phyloP scores from a whole-genome alignment of 2,329 filamentous ascomycete genomes.

The Aspergillus sojae region DNA sequence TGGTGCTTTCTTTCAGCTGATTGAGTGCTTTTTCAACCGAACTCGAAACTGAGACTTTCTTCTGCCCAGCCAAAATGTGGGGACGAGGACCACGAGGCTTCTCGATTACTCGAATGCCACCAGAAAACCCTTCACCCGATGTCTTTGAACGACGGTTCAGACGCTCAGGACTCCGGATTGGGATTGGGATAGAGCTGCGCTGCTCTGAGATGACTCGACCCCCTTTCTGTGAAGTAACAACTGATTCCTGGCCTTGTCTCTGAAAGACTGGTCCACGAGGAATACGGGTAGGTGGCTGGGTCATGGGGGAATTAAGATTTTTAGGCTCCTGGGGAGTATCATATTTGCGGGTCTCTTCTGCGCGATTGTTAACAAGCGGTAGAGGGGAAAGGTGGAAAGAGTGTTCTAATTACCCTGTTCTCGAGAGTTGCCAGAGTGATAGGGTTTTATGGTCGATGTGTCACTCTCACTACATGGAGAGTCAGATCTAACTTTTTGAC shows the following conservation, averaged over 20 bases:
- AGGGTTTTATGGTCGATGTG: background rate
- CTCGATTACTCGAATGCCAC: slow-evolving; percentile 11
- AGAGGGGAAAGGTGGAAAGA: background rate
- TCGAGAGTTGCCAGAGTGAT: background rate
- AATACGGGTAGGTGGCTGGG: slow-evolving; percentile 2
- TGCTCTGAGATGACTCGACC: slow-evolving; percentile 9
- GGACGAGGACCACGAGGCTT: slow-evolving; percentile 15
- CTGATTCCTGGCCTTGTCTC: slow-evolving; percentile 1
- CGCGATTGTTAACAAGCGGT: background rate
- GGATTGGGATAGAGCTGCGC: slow-evolving; percentile 19
- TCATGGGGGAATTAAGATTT: background rate
- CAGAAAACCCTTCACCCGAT: slow-evolving; percentile 2
- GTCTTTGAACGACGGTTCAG: background rate
- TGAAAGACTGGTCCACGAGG: slow-evolving; percentile 4
- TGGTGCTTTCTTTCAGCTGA: background rate
- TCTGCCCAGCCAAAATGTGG: background rate
- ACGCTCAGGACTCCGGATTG: slow-evolving; percentile 14
- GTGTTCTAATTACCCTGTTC: background rate
- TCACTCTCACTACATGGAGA: background rate
- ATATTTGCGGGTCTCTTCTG: background rate
- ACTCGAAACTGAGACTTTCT: background rate
- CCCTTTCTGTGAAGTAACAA: slow-evolving; percentile 18
- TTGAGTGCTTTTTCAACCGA: background rate
- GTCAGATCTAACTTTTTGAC: background rate
- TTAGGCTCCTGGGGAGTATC: background rate